phyloP scores from a whole-genome alignment of 1,284 basidiomycete genomes.

The Veloboletus limbatus region DNA sequence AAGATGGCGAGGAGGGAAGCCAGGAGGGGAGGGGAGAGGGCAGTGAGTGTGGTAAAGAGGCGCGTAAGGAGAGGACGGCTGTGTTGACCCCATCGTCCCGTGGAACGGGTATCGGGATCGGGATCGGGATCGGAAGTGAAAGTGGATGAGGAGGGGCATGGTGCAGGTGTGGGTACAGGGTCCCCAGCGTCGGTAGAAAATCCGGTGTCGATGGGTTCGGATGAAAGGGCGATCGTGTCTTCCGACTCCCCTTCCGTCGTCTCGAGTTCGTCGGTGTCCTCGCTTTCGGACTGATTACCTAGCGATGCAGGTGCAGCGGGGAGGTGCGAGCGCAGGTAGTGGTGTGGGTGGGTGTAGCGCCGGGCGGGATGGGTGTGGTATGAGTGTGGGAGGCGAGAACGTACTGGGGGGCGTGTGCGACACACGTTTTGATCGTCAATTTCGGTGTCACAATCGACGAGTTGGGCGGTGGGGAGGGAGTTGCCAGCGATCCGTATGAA shows the following conservation, averaged over 20 bases:
- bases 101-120: background rate
- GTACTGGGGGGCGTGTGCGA: background rate
- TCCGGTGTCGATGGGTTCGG: slow-evolving; percentile 13
- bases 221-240: slow-evolving; percentile 14
- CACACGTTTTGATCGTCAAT: background rate
- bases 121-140: background rate
- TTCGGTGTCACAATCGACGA: slow-evolving; percentile 14
- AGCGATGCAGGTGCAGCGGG: slow-evolving; percentile 25
- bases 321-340: slow-evolving; percentile 12
- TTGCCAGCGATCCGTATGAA: background rate
- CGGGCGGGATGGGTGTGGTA: background rate
- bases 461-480: background rate
- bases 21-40: slow-evolving; percentile 57
- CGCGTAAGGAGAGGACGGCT: background rate
- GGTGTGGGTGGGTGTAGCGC: background rate
- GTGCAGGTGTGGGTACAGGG: background rate
- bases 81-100: slow-evolving; percentile 6
- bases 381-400: slow-evolving; percentile 1
- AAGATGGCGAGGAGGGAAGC: slow-evolving; percentile 77
- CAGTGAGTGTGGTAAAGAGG: slow-evolving; percentile 5
- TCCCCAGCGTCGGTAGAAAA: slow-evolving; percentile 20
- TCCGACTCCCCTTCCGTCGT: slow-evolving; percentile 26
- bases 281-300: slow-evolving; percentile 27
- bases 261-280: slow-evolving; percentile 19
- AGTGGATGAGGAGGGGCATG: background rate